Evolutionary conservation across 2,329 filamentous ascomycete species (phyloP).

Genomic region (Epichloe sylvatica): DNA sequence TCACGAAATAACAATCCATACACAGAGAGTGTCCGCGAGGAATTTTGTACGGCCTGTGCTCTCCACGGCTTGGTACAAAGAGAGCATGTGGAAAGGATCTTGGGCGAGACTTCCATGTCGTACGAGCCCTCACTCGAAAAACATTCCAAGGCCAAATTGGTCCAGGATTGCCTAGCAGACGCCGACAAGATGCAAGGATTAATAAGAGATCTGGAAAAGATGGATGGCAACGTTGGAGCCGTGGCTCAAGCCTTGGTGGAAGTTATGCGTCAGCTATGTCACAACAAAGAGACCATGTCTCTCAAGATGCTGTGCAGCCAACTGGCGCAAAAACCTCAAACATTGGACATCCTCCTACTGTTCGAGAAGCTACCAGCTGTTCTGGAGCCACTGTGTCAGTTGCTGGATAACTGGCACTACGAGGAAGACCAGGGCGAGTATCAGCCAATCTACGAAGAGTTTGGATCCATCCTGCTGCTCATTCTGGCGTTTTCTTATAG

Average conservation of each 20-base stretch:
- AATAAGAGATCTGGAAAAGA: conserved; percentile 70
- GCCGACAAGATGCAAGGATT: conserved; percentile 61
- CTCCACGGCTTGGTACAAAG: conserved; percentile 74
- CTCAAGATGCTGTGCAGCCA: conserved; percentile 60
- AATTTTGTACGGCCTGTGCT: conserved; percentile 84
- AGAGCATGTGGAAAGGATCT: conserved; percentile 60
- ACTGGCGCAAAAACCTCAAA: conserved; percentile 57
- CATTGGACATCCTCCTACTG: conserved; percentile 60
- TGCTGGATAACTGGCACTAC: conserved; percentile 67
- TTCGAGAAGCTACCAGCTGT: conserved; percentile 60
- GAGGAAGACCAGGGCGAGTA: conserved; percentile 76
- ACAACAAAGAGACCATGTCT: conserved; percentile 65
- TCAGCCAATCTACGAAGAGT: conserved; percentile 76
- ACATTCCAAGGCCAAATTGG: conserved; percentile 63
- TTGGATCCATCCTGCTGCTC: conserved; percentile 61
- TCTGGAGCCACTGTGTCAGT: conserved; percentile 56
- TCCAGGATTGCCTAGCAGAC: conserved; percentile 65
- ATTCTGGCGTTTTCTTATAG: conserved; percentile 63
- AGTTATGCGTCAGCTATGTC: conserved; percentile 55
- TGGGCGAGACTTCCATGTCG: conserved; percentile 75
- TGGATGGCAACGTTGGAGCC: conserved; percentile 83
- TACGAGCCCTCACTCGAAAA: conserved; percentile 60
- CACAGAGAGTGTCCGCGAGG: conserved; percentile 44
- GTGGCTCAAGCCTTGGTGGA: conserved; percentile 67
- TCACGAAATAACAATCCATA: conserved; percentile 43